phyloP scores from a whole-genome alignment of 306 rosid species.

The Cucurbita pepo region DNA sequence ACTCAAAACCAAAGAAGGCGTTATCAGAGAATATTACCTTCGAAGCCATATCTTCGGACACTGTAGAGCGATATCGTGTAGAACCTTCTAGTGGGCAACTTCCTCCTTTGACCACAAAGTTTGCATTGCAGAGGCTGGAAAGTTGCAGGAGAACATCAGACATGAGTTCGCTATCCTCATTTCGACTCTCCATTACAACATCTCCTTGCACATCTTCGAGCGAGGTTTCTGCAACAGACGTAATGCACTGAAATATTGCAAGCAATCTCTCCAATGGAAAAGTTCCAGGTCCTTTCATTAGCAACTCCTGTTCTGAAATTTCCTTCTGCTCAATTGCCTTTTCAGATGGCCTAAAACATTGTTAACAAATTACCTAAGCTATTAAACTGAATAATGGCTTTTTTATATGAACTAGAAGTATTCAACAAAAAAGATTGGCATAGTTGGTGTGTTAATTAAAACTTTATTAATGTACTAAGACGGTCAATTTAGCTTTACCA shows the following conservation, averaged over 20 bases:
- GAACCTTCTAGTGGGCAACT: slow-evolving; percentile 85
- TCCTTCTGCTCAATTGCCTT: slow-evolving; percentile 61
- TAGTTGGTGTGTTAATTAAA: not conserved
- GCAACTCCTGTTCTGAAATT: slow-evolving; percentile 55
- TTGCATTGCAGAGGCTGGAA: slow-evolving; percentile 82
- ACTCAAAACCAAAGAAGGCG: not conserved
- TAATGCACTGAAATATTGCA: slow-evolving; percentile 82
- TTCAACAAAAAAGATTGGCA: not conserved
- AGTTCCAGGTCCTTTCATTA: slow-evolving; percentile 91
- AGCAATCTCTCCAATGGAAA: slow-evolving; percentile 86
- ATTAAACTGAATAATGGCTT: not conserved
- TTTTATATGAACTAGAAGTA: not conserved
- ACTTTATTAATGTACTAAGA: not conserved
- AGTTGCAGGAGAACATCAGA: slow-evolving; percentile 72
- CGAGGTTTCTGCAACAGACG: slow-evolving; percentile 51
- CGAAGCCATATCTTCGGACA: slow-evolving; percentile 57
- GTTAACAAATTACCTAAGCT: not conserved
- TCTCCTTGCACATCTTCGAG: slow-evolving; percentile 31
- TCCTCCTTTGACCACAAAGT: slow-evolving; percentile 66
- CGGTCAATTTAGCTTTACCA: not conserved
- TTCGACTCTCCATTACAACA: slow-evolving; percentile 24
- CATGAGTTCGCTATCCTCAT: slow-evolving; percentile 43
- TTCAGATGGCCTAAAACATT: slow-evolving; percentile 35
- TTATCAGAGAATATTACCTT: slow-evolving; percentile 31
- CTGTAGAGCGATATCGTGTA: slow-evolving; percentile 59